Percentiles rank a stretch among this genome's conserved stretches.
These are phyloP conservation scores for Mycocentrospora acerina DNA, from an alignment of 2,329 filamentous ascomycete species.

Conservation along the genomic window DNA sequence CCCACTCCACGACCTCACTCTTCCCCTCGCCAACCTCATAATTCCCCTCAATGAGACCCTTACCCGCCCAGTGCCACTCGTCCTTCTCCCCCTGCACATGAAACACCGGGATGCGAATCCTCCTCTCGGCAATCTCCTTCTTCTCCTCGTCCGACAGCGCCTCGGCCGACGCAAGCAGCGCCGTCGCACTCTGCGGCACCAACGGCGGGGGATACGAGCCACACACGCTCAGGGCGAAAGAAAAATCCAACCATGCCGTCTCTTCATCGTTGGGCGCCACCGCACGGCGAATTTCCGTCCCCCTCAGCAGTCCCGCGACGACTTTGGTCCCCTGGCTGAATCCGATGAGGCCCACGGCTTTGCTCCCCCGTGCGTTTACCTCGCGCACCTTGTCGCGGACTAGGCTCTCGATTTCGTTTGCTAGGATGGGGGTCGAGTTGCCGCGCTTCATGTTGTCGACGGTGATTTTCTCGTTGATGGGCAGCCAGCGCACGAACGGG, in stretches of 20 bases:
- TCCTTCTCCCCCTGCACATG: slow-evolving; percentile 38
- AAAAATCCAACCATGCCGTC: slow-evolving; percentile 17
- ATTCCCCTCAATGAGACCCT: slow-evolving; percentile 29
- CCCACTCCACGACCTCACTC: slow-evolving; percentile 25
- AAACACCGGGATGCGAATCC: slow-evolving; percentile 31
- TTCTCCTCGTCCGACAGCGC: slow-evolving; percentile 7
- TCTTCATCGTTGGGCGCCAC: slow-evolving; percentile 6
- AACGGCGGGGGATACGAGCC: slow-evolving; percentile 33
- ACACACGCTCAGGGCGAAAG: slow-evolving; percentile 29
- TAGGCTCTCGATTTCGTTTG: slow-evolving; percentile 22
- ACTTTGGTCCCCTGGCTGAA: slow-evolving; percentile 40
- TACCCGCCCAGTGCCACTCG: slow-evolving; percentile 37
- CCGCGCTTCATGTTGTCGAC: slow-evolving; percentile 19
- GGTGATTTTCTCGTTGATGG: slow-evolving; percentile 17
- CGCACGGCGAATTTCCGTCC: slow-evolving; percentile 18
- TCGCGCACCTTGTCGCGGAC: slow-evolving; percentile 17
- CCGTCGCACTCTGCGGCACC: slow-evolving; percentile 13
- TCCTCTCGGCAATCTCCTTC: slow-evolving; percentile 11
- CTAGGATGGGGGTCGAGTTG: slow-evolving; percentile 11
- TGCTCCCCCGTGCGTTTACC: slow-evolving; percentile 15
- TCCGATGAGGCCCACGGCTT: slow-evolving; percentile 33
- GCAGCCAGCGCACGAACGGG: slow-evolving; percentile 38
- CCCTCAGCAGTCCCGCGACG: slow-evolving; percentile 33
- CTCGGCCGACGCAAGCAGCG: slow-evolving; percentile 3
- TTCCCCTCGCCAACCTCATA: slow-evolving; percentile 28